These are phyloP conservation scores for Chaetomidium leptoderma DNA, from an alignment of 495 filamentous ascomycete species.

Conservation along the genomic window DNA sequence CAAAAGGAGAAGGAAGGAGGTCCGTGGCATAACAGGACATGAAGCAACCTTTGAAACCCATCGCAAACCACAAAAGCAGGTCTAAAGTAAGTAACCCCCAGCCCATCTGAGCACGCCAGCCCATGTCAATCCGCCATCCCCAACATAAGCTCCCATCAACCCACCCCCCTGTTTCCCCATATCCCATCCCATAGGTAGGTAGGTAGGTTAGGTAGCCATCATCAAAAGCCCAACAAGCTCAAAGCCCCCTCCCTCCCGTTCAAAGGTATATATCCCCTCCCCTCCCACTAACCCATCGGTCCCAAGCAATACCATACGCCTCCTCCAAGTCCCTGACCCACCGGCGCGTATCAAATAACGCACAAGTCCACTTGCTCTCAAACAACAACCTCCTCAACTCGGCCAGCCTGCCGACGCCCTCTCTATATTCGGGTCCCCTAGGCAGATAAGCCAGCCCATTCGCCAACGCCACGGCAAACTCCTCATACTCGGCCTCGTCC, in stretches of 20 bases:
- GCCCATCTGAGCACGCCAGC: neutral
- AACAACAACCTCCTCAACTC: conserved; percentile 78
- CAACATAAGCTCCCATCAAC: neutral
- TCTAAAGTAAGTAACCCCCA: no score
- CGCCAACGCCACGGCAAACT: conserved; percentile 70
- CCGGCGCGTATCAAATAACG: conserved; percentile 83
- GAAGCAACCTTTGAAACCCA: no score
- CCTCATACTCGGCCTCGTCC: conserved; percentile 78
- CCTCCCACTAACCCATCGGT: conserved; percentile 76
- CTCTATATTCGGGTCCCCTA: conserved; percentile 40
- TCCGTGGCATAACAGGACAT: neutral
- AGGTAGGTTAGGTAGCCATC: no score
- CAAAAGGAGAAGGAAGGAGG: no score
- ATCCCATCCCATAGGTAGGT: neutral
- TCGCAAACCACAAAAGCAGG: no score
- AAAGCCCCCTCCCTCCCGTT: neutral
- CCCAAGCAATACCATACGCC: conserved; percentile 86
- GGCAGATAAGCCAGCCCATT: conserved; percentile 57
- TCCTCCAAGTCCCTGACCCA: conserved; percentile 92
- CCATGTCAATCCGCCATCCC: no score
- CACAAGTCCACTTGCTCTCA: conserved; percentile 73
- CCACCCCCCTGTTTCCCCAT: neutral
- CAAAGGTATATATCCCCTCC: conserved; percentile 82
- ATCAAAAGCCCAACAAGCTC: neutral
- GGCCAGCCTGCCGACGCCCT: conserved; percentile 61